Evolutionary conservation across 164 flowering plant species (phyloP), one percentile per base, ranked within the genome.

Genomic region (Brasenia schreberi): DNA sequence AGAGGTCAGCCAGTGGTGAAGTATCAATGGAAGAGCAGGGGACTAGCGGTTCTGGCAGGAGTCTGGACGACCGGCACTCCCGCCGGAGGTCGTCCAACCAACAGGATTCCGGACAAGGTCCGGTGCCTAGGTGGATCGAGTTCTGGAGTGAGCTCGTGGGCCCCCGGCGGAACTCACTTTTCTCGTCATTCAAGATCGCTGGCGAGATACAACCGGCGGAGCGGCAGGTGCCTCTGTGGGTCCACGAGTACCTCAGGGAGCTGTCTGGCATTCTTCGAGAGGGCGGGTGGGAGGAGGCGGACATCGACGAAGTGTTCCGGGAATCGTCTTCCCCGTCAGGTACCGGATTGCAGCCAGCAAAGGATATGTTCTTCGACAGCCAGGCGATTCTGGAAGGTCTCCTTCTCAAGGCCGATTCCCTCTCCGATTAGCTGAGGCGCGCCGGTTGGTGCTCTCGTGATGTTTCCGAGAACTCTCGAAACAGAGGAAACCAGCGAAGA

Each of bases 381-480:
- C 88, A 86, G 61, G 84, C 89, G 49, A 86, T 90, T 5, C 65
- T 92, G 5, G 97, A 95, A 19, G 87, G 86, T 11, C 75, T 95
- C 39, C 81, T 90, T 0, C 53, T 91, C 65, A 89, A 87, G 75
- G 87, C 87, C 62, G 97, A 86, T 72, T 82, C 85, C 72, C 83
- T 85, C 43, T 87, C 99, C 39, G 90, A 84, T 11, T 71, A 81
- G 62, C 78, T 95, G 62, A 80, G 89, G 3, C 82, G 84, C 75
- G 85, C 92, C 19, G 99, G 99, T 49, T 95, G 99, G 99, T 88
- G 94, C 81, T 81, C 89, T 59, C 96, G 90, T 62, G 99, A 95
- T 70, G 92, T 95, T 0, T 83, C 92, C 42, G 92, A 95, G 4
- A 87, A 42, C 79, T 80, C 64, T 91, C 86, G 76, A 86, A 82